A percentile compares a stretch with the other conserved stretches of the same genome.
These are phyloP conservation scores for Penicillium sp. DNA, from an alignment of 2,329 filamentous ascomycete species.

Conservation along the genomic window DNA sequence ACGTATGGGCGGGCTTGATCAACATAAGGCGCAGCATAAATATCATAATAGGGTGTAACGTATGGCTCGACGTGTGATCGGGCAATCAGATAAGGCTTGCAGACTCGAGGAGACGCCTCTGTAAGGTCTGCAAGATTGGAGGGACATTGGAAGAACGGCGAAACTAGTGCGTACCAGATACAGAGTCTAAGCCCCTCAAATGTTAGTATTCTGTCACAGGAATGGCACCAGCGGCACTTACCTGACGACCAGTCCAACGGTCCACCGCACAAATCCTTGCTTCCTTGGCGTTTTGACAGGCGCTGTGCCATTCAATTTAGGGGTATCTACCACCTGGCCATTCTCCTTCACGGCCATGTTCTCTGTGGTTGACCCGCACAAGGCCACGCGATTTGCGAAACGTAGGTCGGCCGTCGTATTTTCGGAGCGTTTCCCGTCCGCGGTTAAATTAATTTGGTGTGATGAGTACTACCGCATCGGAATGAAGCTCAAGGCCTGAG, in stretches of 20 bases:
- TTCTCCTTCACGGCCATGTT: constrained; percentile 32
- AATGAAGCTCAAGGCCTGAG: not conserved
- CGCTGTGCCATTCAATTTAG: constrained; percentile 15
- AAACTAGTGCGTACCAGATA: constrained; percentile 85
- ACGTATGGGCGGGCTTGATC: constrained; percentile 74
- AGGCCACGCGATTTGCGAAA: constrained; percentile 10
- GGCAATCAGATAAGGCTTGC: constrained; percentile 74
- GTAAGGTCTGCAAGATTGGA: constrained; percentile 67
- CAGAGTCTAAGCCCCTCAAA: constrained; percentile 58
- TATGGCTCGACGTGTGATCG: constrained; percentile 71
- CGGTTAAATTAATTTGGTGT: constrained; percentile 2
- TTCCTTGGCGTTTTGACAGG: constrained; percentile 15
- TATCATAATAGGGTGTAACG: constrained; percentile 79
- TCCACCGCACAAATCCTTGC: constrained; percentile 35
- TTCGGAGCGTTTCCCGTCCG: constrained; percentile 1
- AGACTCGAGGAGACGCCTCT: constrained; percentile 72
- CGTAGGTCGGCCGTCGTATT: constrained; percentile 7
- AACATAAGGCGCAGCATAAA: constrained; percentile 82
- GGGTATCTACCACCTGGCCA: constrained; percentile 25
- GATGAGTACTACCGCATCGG: constrained; percentile 2
- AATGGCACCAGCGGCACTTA: constrained; percentile 24
- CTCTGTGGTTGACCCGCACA: constrained; percentile 13
- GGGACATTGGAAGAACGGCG: constrained; percentile 80
- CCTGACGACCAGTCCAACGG: constrained; percentile 38
- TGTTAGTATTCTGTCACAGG: constrained; percentile 7